A percentile compares a stretch with the other conserved stretches of the same genome.
These are phyloP conservation scores for Boeremia exigua DNA, from an alignment of 2,329 filamentous ascomycete genomes.

Conservation along the genomic window DNA sequence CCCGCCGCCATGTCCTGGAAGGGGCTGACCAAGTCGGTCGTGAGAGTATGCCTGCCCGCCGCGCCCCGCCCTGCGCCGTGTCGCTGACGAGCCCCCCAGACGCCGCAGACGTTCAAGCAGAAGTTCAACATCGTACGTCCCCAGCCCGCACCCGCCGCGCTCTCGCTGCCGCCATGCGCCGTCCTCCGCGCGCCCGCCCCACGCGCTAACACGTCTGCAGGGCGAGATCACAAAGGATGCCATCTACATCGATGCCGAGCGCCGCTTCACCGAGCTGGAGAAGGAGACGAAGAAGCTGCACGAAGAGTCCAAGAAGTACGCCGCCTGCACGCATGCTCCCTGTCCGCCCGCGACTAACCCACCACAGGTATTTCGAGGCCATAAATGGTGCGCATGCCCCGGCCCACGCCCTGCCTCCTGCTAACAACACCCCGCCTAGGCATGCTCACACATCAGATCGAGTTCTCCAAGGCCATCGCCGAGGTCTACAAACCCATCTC, in stretches of 20 bases:
- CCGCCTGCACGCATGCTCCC: background rate
- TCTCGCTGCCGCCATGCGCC: conserved; percentile 20
- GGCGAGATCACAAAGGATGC: conserved; percentile 95
- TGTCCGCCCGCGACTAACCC: conserved; percentile 26
- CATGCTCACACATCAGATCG: conserved; percentile 97
- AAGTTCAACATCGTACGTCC: conserved; percentile 79
- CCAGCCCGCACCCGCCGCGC: background rate
- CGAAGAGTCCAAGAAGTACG: conserved; percentile 86
- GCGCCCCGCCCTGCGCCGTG: conserved; percentile 12
- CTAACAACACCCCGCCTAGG: conserved; percentile 52
- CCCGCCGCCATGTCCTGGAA: conserved; percentile 83
- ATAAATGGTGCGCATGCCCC: conserved; percentile 73
- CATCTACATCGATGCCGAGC: conserved; percentile 92
- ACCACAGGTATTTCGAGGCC: conserved; percentile 79
- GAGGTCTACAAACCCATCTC: conserved; percentile 99
- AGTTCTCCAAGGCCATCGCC: conserved; percentile 93
- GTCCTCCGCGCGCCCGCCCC: conserved; percentile 23
- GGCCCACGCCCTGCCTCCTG: background rate
- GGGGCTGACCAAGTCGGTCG: conserved; percentile 89
- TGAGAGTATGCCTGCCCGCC: conserved; percentile 65
- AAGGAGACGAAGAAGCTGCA: conserved; percentile 95
- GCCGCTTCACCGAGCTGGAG: conserved; percentile 92
- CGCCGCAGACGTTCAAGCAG: conserved; percentile 88
- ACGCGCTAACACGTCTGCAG: conserved; percentile 42
- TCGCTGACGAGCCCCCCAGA: conserved; percentile 55